Percentiles rank a stretch among this genome's conserved stretches.
Evolutionary conservation across 768 basidiomycete genomes (phyloP).

Genomic region (Termitomyces sp.): DNA sequence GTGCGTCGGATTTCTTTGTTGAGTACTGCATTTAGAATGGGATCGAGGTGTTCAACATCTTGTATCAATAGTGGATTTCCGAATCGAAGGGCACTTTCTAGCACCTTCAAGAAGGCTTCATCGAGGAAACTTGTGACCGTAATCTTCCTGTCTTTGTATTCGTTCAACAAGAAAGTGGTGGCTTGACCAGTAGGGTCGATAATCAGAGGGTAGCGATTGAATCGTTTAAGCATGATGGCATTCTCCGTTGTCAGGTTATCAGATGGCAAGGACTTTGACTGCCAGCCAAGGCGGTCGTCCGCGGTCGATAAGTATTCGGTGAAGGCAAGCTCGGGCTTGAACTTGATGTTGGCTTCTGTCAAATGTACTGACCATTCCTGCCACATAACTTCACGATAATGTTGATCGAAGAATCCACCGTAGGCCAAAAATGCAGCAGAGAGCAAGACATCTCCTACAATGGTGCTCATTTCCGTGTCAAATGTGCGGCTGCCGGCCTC

Average conservation of each 20-base stretch:
- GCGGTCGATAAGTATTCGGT: constrained; percentile 96
- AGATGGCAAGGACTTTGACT: constrained; percentile 90
- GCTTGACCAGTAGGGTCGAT: constrained; percentile 99
- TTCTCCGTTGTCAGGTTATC: constrained; percentile 97
- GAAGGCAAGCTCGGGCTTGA: constrained; percentile 87
- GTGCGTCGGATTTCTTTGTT: constrained; percentile 96
- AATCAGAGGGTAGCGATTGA: constrained; percentile 95
- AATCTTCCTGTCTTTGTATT: constrained; percentile 95
- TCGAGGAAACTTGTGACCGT: constrained; percentile 98
- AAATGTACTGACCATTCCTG: constrained; percentile 91
- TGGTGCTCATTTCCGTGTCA: constrained; percentile 97
- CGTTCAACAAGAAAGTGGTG: constrained; percentile 87
- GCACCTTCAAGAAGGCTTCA: constrained; percentile 96
- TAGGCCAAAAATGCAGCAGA: constrained; percentile 97
- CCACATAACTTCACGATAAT: constrained; percentile 97
- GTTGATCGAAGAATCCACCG: constrained; percentile 97
- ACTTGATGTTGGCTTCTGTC: constrained; percentile 83
- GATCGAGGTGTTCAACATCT: constrained; percentile 96
- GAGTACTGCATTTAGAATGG: constrained; percentile 93
- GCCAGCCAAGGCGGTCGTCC: constrained; percentile 94
- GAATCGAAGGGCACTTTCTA: constrained; percentile 98
- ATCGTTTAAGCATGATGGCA: constrained; percentile 98
- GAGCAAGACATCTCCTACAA: constrained; percentile 92
- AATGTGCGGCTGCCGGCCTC: constrained; percentile 92
- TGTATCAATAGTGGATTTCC: constrained; percentile 97